Evolutionary conservation across 192 early-diverging fungal species (phyloP).

Genomic region (Coemansia javaensis): DNA sequence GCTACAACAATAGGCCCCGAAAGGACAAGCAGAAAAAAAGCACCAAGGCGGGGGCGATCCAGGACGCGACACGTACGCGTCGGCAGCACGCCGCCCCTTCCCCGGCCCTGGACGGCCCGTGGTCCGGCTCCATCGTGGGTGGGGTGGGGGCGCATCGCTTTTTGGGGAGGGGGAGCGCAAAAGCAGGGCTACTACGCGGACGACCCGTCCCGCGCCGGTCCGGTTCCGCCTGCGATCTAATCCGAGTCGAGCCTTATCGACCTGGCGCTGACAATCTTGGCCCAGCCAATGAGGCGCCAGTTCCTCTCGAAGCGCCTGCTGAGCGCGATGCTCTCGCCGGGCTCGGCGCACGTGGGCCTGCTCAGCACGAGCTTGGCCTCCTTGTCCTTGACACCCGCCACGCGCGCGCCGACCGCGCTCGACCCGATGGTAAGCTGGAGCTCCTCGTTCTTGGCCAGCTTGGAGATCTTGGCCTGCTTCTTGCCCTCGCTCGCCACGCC

Average conservation of each 20-base stretch:
- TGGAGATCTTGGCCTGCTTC: constrained; percentile 95
- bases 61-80: too few relatives aligned
- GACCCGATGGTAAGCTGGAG: constrained; percentile 97
- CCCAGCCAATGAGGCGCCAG: constrained; percentile 99
- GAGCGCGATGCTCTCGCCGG: constrained; percentile 92
- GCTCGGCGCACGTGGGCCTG: constrained; percentile 90
- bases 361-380: constrained; percentile 91
- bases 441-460: constrained; percentile 89
- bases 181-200: too few relatives aligned
- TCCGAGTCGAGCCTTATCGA: constrained; percentile 20
- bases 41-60: too few relatives aligned
- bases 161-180: too few relatives aligned
- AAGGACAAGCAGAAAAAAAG: too few relatives aligned
- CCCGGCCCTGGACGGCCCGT: too few relatives aligned
- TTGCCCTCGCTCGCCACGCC: constrained; percentile 97
- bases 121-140: too few relatives aligned
- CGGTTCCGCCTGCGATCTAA: too few relatives aligned
- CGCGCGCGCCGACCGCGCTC: constrained; percentile 89
- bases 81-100: too few relatives aligned
- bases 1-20: too few relatives aligned
- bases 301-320: constrained; percentile 95
- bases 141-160: too few relatives aligned
- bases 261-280: constrained; percentile 83
- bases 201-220: background rate
- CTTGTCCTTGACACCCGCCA: constrained; percentile 89